phyloP scores from a whole-genome alignment of 2,329 filamentous ascomycete genomes.

The Dothideomycetes sp. region DNA sequence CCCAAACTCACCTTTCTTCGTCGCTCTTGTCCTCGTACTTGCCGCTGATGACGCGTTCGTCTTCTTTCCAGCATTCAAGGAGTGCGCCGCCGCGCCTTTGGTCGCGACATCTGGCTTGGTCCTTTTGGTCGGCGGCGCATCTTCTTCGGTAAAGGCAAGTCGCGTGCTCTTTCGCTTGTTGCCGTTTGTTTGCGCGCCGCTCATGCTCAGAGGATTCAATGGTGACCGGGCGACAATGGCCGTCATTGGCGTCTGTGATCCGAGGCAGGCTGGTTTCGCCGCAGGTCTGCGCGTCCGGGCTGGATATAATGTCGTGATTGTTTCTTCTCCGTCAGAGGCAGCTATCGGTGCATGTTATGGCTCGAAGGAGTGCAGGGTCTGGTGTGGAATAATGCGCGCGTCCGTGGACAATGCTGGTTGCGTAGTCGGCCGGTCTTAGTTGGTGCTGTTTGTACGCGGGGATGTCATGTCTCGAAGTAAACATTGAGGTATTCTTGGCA shows the following conservation, averaged over 20 bases:
- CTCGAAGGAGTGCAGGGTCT: not conserved
- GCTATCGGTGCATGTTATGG: not conserved
- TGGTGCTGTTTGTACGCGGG: not conserved
- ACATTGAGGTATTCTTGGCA: too few relatives aligned
- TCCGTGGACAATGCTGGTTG: not conserved
- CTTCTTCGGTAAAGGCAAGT: conserved; percentile 30
- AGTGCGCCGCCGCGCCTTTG: conserved; percentile 21
- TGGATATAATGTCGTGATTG: not conserved
- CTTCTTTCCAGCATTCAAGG: conserved; percentile 9
- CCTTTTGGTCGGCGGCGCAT: conserved; percentile 33
- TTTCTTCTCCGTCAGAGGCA: too few relatives aligned
- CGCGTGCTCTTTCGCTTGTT: conserved; percentile 33
- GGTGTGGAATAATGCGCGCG: not conserved
- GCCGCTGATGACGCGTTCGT: conserved; percentile 22
- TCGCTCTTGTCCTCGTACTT: conserved; percentile 4
- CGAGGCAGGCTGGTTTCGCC: not conserved
- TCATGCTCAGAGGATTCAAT: conserved; percentile 36
- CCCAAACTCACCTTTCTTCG: conserved; percentile 10
- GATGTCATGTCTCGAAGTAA: too few relatives aligned
- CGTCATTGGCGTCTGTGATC: conserved; percentile 12
- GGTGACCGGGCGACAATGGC: conserved; percentile 27
- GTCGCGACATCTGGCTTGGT: conserved; percentile 24
- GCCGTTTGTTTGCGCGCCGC: conserved; percentile 28
- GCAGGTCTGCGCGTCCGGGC: not conserved
- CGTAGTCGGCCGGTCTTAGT: not conserved